These are phyloP conservation scores for Arachis stenosperma DNA, from an alignment of 306 rosid genomes.

Conservation along the genomic window DNA sequence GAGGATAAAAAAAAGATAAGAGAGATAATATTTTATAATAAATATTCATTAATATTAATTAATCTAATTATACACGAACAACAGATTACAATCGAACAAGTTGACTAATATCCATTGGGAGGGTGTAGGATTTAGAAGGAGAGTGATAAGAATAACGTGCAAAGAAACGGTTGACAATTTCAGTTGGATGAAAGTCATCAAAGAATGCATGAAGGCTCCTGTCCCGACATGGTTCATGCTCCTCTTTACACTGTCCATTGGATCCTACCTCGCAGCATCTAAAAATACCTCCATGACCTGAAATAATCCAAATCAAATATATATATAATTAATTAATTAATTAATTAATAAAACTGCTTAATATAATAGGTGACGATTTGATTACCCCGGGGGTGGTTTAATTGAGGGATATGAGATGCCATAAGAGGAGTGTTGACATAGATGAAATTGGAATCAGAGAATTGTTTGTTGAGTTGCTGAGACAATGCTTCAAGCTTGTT, in stretches of 20 bases:
- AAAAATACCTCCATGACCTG: not conserved
- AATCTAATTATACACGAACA: too few species aligned
- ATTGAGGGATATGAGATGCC: not conserved
- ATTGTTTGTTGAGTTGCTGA: slow-evolving; percentile 41
- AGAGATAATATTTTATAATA: too few species aligned
- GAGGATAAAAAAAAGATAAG: too few species aligned
- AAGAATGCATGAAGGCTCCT: slow-evolving; percentile 37
- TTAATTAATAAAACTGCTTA: too few species aligned
- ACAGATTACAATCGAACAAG: slow-evolving; percentile 33
- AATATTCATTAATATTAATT: too few species aligned
- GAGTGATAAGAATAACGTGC: slow-evolving; percentile 34
- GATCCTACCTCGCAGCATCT: slow-evolving; percentile 42
- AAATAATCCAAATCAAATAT: not conserved
- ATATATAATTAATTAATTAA: too few species aligned
- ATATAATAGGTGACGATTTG: too few species aligned
- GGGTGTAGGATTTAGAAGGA: slow-evolving; percentile 8
- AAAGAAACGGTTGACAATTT: slow-evolving; percentile 12
- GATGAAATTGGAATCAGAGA: slow-evolving; percentile 47
- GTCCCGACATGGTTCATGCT: slow-evolving; percentile 29
- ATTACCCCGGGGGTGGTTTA: too few species aligned
- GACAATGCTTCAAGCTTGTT: slow-evolving; percentile 42
- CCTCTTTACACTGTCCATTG: slow-evolving; percentile 36
- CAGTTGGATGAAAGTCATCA: slow-evolving; percentile 54
- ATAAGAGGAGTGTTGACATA: slow-evolving; percentile 5
- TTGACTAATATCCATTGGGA: slow-evolving; percentile 45